These are phyloP conservation scores for Sporothrix brasiliensis DNA, from an alignment of 2,329 filamentous ascomycete species.

Conservation along the genomic window DNA sequence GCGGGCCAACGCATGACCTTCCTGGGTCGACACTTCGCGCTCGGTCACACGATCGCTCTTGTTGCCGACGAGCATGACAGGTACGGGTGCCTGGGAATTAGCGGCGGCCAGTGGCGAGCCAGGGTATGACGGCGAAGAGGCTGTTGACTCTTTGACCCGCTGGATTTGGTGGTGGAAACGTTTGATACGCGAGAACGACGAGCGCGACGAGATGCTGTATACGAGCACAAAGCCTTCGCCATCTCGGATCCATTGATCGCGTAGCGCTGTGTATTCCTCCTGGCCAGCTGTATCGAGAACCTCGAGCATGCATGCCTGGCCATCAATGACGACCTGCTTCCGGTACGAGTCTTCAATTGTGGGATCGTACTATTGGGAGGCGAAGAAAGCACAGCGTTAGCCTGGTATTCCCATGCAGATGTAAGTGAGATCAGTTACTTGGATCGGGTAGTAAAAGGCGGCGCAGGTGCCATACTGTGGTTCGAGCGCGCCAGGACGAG, in stretches of 20 bases:
- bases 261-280: constrained; percentile 94
- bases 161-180: constrained; percentile 97
- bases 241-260: constrained; percentile 98
- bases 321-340: constrained; percentile 90
- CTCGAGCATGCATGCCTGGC: constrained; percentile 95
- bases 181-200: constrained; percentile 92
- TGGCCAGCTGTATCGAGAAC: constrained; percentile 96
- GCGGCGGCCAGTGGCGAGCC: constrained; percentile 69
- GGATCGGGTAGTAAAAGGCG: constrained; percentile 9
- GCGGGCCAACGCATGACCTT: constrained; percentile 87
- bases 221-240: constrained; percentile 97
- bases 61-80: constrained; percentile 98
- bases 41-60: constrained; percentile 97
- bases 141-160: constrained; percentile 88
- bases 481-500: constrained; percentile 4
- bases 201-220: constrained; percentile 96
- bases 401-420: constrained; percentile 9
- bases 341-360: constrained; percentile 88
- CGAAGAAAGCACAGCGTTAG: constrained; percentile 22
- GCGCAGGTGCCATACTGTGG: constrained; percentile 11
- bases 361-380: constrained; percentile 69
- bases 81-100: constrained; percentile 69
- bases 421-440: neutral
- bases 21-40: constrained; percentile 93
- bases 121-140: constrained; percentile 74